phyloP scores from a whole-genome alignment of 2,329 filamentous ascomycete genomes.

The Madurella fahalii region DNA sequence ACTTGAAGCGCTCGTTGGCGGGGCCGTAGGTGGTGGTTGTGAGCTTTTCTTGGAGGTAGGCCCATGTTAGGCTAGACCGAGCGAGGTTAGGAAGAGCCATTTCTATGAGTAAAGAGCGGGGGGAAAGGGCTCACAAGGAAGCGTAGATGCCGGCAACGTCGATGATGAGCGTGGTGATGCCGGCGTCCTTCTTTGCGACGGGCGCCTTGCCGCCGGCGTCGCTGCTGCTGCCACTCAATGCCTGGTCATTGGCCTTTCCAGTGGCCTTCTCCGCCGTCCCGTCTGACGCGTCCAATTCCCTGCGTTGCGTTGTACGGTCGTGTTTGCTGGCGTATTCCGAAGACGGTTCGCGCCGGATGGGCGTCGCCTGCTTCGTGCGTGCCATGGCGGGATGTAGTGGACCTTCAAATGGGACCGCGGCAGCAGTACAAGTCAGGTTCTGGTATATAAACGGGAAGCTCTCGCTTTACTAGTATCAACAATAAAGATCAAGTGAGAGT shows the following conservation, averaged over 20 bases:
- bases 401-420: background rate
- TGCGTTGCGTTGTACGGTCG: constrained; percentile 29
- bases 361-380: constrained; percentile 63
- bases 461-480: background rate
- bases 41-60: constrained; percentile 92
- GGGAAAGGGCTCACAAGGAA: constrained; percentile 67
- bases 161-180: constrained; percentile 70
- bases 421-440: background rate
- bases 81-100: background rate
- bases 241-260: constrained; percentile 19
- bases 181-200: constrained; percentile 48
- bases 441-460: background rate
- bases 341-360: constrained; percentile 61
- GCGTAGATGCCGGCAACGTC: constrained; percentile 95
- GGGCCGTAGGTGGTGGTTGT: constrained; percentile 85
- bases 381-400: constrained; percentile 50
- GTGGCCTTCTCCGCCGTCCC: constrained; percentile 31
- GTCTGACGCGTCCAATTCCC: constrained; percentile 23
- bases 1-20: constrained; percentile 69
- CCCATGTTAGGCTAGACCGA: constrained; percentile 75
- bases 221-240: background rate
- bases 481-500: no score
- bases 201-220: background rate
- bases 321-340: constrained; percentile 59
- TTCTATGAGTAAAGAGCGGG: background rate